These are phyloP conservation scores for Aciculosporium take DNA, from an alignment of 2,329 filamentous ascomycete species.

Conservation along the genomic window DNA sequence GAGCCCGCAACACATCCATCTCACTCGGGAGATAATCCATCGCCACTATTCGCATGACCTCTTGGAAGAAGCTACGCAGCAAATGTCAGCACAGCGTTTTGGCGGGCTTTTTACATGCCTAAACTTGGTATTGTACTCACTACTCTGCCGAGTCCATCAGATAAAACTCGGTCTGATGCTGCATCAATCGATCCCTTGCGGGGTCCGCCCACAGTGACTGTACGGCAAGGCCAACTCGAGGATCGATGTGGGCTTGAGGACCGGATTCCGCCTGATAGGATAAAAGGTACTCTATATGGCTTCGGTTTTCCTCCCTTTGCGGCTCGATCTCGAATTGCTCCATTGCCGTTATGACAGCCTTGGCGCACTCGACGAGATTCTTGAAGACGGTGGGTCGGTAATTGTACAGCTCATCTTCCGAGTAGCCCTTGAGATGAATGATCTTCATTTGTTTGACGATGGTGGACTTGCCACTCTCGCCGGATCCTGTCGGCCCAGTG, in stretches of 20 bases:
- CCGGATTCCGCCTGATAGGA: slow-evolving; percentile 86
- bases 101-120: background rate
- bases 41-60: slow-evolving; percentile 70
- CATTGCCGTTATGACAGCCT: slow-evolving; percentile 83
- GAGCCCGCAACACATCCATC: slow-evolving; percentile 83
- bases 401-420: slow-evolving; percentile 79
- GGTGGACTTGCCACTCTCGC: slow-evolving; percentile 96
- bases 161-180: slow-evolving; percentile 95
- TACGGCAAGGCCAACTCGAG: slow-evolving; percentile 68
- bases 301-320: slow-evolving; percentile 53
- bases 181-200: slow-evolving; percentile 67
- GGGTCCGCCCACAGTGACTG: slow-evolving; percentile 83
- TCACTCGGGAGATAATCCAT: slow-evolving; percentile 84
- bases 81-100: background rate
- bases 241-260: slow-evolving; percentile 70
- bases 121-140: slow-evolving; percentile 41
- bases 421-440: slow-evolving; percentile 96
- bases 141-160: slow-evolving; percentile 98
- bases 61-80: slow-evolving; percentile 73
- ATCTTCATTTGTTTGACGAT: slow-evolving; percentile 99
- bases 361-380: slow-evolving; percentile 93
- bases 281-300: slow-evolving; percentile 64
- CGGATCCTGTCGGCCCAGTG: slow-evolving; percentile 54
- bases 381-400: slow-evolving; percentile 97
- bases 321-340: slow-evolving; percentile 80